Evolutionary conservation across 495 filamentous ascomycete genomes (phyloP), one percentile per base, ranked within the genome.

Genomic region (Clohesyomyces aquaticus): DNA sequence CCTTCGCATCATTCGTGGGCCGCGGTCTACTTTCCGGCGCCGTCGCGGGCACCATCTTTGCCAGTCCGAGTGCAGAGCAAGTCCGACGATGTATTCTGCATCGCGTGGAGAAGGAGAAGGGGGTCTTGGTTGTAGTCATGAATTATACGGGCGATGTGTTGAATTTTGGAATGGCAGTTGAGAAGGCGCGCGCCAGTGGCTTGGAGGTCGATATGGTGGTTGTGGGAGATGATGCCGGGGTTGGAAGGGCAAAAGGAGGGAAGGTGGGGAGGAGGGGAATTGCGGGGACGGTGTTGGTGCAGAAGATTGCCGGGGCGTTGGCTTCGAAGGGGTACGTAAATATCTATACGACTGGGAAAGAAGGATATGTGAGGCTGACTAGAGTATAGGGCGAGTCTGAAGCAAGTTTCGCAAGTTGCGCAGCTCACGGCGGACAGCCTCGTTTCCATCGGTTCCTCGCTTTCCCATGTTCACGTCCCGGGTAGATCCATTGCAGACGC

Each of bases 221-320:
- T 10, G 92, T 98, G 29, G 91, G 86, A n/a, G 94, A 98, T 68
- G 94, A 98, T 75, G 94, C 93, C 0, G 91, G 93, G 19, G 94
- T 98, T 28, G 94, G 94, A 0, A 80, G 92, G 60, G 78, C 77
- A 48, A 87, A 87, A 76, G 85, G 88, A 6, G 93, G 94, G 2
- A 97, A 96, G 74, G 94, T 98, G 8, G 94, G 94, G 12, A 80
- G 94, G 57, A 82, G 94, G 70, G 94, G 94, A 43, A 91, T 98
- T 70, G 92, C 90, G 18, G 94, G 94, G 25, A 96, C 92, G 47
- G 89, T 93, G 22, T 74, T 98, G 23, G 88, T 96, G 23, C 81
- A 91, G 66, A 98, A 98, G 82, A 89, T 96, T 71, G 80, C 85
- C 50, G 91, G 93, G 25, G 94, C 93, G 28, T 75, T 96, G 71